Evolutionary conservation across 345 rosid species (phyloP).

Genomic region (Kernera saxatilis): DNA sequence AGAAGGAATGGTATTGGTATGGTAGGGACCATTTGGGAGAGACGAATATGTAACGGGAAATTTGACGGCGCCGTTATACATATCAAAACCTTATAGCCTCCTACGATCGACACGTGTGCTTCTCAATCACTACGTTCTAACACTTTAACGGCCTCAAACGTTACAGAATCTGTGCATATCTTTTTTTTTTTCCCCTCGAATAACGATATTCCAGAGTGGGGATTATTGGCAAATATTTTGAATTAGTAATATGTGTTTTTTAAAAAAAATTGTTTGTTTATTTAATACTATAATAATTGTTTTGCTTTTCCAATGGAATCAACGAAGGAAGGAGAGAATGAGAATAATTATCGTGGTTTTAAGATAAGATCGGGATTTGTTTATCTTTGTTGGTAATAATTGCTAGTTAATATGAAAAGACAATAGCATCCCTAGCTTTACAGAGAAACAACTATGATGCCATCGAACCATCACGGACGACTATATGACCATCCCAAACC

Average conservation of each 20-base stretch:
- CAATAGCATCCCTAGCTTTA: not conserved
- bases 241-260: too few relatives aligned
- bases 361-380: constrained; percentile 25
- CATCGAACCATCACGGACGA: not conserved
- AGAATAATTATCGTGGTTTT: constrained; percentile 3
- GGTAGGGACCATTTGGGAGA: not conserved
- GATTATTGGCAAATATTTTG: too few relatives aligned
- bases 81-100: not conserved
- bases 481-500: not conserved
- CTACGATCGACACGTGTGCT: not conserved
- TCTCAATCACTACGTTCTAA: not conserved
- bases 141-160: not conserved
- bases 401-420: not conserved
- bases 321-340: not conserved
- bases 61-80: constrained; percentile 29
- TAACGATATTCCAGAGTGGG: too few relatives aligned
- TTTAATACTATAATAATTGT: not conserved
- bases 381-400: constrained; percentile 4
- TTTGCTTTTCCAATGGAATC: constrained; percentile 11
- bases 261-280: too few relatives aligned
- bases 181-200: not conserved
- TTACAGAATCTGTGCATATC: not conserved
- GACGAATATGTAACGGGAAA: constrained; percentile 11
- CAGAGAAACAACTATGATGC: not conserved
- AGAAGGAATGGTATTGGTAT: not conserved